These are phyloP conservation scores for Aspergillus baeticus DNA, from an alignment of 495 filamentous ascomycete genomes.

Conservation along the genomic window DNA sequence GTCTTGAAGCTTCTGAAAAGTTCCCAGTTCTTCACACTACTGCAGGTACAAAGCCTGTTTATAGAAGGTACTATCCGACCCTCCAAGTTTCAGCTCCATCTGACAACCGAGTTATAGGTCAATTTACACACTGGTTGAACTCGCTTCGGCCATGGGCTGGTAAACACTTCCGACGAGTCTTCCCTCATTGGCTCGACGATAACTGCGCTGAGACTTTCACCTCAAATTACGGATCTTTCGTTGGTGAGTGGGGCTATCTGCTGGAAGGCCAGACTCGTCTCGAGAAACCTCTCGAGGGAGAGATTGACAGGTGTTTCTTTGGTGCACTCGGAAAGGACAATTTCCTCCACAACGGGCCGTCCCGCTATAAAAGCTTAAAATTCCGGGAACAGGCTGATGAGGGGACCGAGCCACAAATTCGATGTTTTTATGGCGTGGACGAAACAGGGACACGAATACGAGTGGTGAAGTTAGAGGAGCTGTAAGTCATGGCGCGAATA, in stretches of 20 bases:
- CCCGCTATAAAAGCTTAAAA: neutral
- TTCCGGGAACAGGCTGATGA: neutral
- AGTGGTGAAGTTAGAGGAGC: no score
- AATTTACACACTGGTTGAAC: neutral
- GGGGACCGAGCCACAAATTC: neutral
- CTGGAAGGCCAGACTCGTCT: neutral
- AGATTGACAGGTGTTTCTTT: constrained; percentile 10
- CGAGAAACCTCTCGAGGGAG: neutral
- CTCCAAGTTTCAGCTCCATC: no score
- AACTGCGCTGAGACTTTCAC: neutral
- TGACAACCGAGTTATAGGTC: neutral
- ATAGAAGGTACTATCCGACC: neutral
- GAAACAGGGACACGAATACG: no score
- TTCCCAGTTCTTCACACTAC: constrained; percentile 1
- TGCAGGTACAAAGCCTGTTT: constrained; percentile 2
- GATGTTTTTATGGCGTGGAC: no score
- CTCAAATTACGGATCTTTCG: neutral
- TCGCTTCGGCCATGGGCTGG: neutral
- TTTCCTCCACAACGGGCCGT: neutral
- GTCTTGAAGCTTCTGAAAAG: neutral
- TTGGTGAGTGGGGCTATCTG: constrained; percentile 1
- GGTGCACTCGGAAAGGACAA: neutral
- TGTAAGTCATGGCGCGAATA: no score
- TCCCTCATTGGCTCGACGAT: constrained; percentile 5
- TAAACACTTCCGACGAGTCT: neutral